phyloP scores from a whole-genome alignment of 169 alveolate genomes.

The Cyclospora cayetanensis region DNA sequence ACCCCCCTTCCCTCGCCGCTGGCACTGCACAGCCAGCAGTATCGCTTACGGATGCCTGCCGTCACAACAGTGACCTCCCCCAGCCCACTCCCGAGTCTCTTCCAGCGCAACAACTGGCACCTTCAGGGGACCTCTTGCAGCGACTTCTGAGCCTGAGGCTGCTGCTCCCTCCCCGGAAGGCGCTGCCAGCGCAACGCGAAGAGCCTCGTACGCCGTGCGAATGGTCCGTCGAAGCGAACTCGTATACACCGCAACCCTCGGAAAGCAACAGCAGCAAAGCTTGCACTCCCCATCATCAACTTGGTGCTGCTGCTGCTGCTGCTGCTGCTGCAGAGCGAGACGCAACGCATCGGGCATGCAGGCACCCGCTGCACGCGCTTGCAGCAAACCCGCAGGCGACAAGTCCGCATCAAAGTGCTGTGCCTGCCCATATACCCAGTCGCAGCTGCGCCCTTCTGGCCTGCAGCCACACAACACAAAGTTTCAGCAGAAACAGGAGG shows the following conservation, averaged over 20 bases:
- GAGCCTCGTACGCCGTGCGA: not conserved
- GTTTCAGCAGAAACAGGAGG: not conserved
- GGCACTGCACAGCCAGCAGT: not conserved
- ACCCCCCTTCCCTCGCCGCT: not conserved
- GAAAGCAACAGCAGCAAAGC: too few relatives aligned
- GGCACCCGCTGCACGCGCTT: not conserved
- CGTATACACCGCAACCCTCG: not conserved
- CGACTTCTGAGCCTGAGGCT: not conserved
- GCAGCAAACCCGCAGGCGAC: not conserved
- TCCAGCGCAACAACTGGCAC: not conserved
- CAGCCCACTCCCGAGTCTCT: conserved; percentile 2
- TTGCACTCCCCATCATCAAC: too few relatives aligned
- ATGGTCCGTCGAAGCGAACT: not conserved
- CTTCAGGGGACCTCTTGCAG: not conserved
- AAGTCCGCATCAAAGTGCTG: conserved; percentile 2
- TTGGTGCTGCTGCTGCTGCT: conserved; percentile 3
- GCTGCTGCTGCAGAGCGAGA: conserved; percentile 4
- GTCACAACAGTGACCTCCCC: not conserved
- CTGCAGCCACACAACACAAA: not conserved
- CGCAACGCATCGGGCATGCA: not conserved
- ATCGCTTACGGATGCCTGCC: not conserved
- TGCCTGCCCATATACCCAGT: not conserved
- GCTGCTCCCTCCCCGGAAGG: not conserved
- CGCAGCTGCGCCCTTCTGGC: not conserved
- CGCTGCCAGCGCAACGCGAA: not conserved